Evolutionary conservation across 2,329 filamentous ascomycete genomes (phyloP).

Genomic region (Polychaeton citri): DNA sequence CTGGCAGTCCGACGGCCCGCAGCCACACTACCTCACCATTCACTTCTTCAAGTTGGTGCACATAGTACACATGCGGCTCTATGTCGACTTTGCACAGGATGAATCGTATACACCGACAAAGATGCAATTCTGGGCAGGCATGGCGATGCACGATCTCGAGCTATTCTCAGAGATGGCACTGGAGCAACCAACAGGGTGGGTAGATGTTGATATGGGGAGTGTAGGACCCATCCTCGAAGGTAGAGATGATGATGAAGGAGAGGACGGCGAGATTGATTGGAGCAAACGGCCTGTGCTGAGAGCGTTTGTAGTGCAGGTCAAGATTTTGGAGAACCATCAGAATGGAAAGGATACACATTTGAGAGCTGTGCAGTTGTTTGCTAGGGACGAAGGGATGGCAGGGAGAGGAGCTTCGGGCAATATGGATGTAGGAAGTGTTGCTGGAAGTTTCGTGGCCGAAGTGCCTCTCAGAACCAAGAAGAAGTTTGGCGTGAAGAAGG

Average conservation of each 20-base stretch:
- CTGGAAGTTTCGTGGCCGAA: constrained; percentile 3
- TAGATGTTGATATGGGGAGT: constrained; percentile 61
- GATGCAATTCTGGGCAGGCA: constrained; percentile 79
- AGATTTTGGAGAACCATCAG: constrained; percentile 91
- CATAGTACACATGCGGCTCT: constrained; percentile 66
- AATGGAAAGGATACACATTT: constrained; percentile 99
- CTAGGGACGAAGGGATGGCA: constrained; percentile 26
- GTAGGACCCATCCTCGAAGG: constrained; percentile 36
- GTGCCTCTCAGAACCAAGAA: constrained; percentile 7
- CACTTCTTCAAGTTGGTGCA: constrained; percentile 76
- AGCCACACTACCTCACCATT: constrained; percentile 69
- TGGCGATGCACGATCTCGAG: constrained; percentile 79
- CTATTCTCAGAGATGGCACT: constrained; percentile 75
- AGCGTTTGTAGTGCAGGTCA: constrained; percentile 80
- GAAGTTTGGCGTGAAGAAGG: constrained; percentile 5
- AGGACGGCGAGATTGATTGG: constrained; percentile 26
- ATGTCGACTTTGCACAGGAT: constrained; percentile 81
- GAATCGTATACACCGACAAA: constrained; percentile 95
- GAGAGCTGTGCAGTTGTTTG: constrained; percentile 77
- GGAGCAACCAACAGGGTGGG: constrained; percentile 73
- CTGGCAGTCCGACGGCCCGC: constrained; percentile 79
- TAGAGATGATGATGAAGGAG: constrained; percentile 14
- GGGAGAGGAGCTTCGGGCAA: constrained; percentile 3
- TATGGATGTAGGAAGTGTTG: too few relatives aligned
- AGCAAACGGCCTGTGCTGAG: constrained; percentile 58